These are phyloP conservation scores for Solanum etuberosum DNA, from an alignment of 257 asterid genomes.

Conservation along the genomic window DNA sequence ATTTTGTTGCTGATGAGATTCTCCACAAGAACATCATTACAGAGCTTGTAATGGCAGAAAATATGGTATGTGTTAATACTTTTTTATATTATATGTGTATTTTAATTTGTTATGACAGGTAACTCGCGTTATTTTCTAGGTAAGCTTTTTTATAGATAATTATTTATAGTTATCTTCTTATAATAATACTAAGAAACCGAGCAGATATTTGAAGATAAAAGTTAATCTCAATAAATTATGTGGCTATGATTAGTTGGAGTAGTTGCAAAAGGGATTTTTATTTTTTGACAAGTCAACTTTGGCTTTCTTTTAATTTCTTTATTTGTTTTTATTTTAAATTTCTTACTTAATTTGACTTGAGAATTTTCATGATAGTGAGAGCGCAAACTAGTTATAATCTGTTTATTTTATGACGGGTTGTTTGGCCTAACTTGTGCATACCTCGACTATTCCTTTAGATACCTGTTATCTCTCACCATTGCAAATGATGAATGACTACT, in stretches of 20 bases:
- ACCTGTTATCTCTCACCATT: rapidly evolving
- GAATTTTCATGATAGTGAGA: neutral
- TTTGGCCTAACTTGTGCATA: rapidly evolving
- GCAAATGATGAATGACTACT: neutral
- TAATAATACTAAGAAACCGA: too few relatives aligned
- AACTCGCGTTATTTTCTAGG: rapidly evolving
- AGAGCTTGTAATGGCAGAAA: constrained; percentile 16
- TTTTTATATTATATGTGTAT: neutral
- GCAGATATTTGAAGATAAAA: neutral
- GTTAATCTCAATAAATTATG: neutral
- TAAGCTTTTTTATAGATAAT: neutral
- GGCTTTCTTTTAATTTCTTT: neutral
- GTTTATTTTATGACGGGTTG: neutral
- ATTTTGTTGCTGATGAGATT: constrained; percentile 6
- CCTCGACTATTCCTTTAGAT: rapidly evolving
- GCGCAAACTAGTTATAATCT: neutral
- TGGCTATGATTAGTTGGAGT: neutral
- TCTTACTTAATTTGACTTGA: neutral
- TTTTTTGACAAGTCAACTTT: neutral
- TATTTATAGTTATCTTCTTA: neutral
- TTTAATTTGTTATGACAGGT: neutral
- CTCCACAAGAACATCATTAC: neutral
- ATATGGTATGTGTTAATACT: constrained; percentile 16
- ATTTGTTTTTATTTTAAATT: neutral
- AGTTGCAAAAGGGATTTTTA: neutral